Evolutionary conservation across 192 early-diverging fungal species (phyloP).

Genomic region (Rhizophagus sp.): DNA sequence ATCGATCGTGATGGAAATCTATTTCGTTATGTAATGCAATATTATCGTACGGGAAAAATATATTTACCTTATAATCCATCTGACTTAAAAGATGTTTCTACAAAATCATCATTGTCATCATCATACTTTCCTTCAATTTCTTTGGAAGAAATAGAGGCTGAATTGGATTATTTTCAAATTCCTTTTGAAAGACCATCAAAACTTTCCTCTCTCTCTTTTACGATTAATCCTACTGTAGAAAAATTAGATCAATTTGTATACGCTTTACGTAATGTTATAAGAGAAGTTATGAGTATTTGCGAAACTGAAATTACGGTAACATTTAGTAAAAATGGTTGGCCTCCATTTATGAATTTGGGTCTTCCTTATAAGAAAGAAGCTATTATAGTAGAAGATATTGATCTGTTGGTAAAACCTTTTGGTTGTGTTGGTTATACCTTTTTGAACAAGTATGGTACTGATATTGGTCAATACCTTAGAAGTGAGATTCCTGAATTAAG

Average conservation of each 20-base stretch:
- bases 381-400: background rate
- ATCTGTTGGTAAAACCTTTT: conserved; percentile 4
- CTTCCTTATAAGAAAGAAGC: background rate
- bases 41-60: conserved; percentile 10
- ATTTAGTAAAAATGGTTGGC: conserved; percentile 4
- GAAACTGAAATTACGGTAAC: conserved; percentile 14
- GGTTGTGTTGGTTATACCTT: background rate
- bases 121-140: background rate
- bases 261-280: background rate
- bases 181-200: background rate
- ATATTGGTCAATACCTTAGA: background rate
- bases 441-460: background rate
- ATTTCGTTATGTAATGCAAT: conserved; percentile 19
- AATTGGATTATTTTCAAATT: conserved; percentile 19
- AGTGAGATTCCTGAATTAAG: background rate
- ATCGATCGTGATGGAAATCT: conserved; percentile 10
- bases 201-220: background rate
- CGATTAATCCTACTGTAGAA: background rate
- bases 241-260: conserved; percentile 12
- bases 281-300: background rate
- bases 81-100: too few species aligned
- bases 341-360: background rate
- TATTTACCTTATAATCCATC: background rate
- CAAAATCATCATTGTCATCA: background rate
- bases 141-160: conserved; percentile 3